Base-by-base conservation (phyloP, 768 basidiomycete genomes). In the Amanita subjunquillea region DNA sequence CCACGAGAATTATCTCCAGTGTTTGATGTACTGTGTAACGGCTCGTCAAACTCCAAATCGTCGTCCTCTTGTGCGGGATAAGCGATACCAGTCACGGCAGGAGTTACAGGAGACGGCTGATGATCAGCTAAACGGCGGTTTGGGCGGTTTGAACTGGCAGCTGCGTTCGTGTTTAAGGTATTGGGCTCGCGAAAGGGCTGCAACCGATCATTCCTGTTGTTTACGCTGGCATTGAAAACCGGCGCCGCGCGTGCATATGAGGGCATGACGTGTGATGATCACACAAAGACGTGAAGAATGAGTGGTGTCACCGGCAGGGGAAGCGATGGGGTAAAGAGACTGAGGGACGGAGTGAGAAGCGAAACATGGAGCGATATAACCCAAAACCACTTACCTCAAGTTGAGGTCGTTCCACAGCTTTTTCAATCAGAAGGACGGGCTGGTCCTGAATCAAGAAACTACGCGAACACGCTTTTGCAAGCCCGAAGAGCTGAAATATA, bases 11-110 rank as follows among this genome's bases (percentile, higher is more conserved):
- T 30, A 15, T 45, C 43, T n/a, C 15, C 23, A 8, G 23, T 6
- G 34, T 37, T 37, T 7, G 44, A 36, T 23, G 23, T 25, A 15
- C 13, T 27, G 22, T 46, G 22, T 10, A 32, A 30, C 1, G 67
- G 63, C 38, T 61, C 61, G 51, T 53, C 51, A 17, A 32, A 20
- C 55, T 72, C 70, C 22, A 68, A 65, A 30, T 68, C 62, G 7
- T 64, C 65, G 52, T 73, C 72, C 53, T 70, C 63, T 23, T 66
- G 65, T 37, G 70, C 67, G 20, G 75, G 75, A 59, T 74, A 75
- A 54, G 69, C 65, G 58, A 77, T 74, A 38, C 74, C 73, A 23
- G 75, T 75, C 32, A 77, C 72, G 25, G 71, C 74, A 53, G 73
- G 72, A 25, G 73, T 75, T 55, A 68, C 65, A 41, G 73, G 72